Evolutionary conservation across 2,329 filamentous ascomycete species (phyloP).

Genomic region (Sordariomycetes sp.): DNA sequence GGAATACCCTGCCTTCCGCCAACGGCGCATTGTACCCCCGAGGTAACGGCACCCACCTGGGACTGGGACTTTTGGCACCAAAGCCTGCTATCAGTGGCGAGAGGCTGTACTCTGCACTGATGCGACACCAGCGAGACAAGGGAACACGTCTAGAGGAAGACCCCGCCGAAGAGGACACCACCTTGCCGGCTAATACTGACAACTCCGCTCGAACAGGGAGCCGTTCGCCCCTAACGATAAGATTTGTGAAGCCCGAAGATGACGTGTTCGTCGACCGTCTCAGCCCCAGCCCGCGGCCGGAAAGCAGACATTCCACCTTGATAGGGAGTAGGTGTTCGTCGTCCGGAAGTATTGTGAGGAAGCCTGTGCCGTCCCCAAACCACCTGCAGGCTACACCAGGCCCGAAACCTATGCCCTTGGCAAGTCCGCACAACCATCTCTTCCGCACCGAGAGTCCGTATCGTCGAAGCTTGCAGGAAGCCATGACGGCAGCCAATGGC

Average conservation of each 20-base stretch:
- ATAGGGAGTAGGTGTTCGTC: background rate
- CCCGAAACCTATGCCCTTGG: background rate
- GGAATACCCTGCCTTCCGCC: background rate
- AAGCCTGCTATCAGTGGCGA: constrained; percentile 14
- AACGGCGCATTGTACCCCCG: background rate
- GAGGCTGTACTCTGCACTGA: constrained; percentile 50
- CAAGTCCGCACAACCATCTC: background rate
- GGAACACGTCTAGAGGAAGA: constrained; percentile 7
- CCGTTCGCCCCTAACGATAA: constrained; percentile 10
- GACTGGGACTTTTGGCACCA: background rate
- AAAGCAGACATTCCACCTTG: background rate
- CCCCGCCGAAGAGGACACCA: background rate
- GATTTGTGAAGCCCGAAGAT: constrained; percentile 10
- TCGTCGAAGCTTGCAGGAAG: constrained; percentile 1
- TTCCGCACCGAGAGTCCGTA: constrained; percentile 2
- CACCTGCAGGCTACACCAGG: background rate
- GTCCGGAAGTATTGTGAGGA: constrained; percentile 2
- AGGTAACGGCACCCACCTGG: background rate
- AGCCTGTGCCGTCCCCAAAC: background rate
- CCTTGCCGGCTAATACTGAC: background rate
- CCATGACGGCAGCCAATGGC: background rate
- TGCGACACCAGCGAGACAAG: constrained; percentile 35
- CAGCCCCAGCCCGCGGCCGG: background rate
- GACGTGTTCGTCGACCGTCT: constrained; percentile 2
- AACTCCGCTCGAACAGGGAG: background rate